Conservation (phyloP, 2,329 filamentous ascomycete genomes). For the Colletotrichum echinochloae region DNA sequence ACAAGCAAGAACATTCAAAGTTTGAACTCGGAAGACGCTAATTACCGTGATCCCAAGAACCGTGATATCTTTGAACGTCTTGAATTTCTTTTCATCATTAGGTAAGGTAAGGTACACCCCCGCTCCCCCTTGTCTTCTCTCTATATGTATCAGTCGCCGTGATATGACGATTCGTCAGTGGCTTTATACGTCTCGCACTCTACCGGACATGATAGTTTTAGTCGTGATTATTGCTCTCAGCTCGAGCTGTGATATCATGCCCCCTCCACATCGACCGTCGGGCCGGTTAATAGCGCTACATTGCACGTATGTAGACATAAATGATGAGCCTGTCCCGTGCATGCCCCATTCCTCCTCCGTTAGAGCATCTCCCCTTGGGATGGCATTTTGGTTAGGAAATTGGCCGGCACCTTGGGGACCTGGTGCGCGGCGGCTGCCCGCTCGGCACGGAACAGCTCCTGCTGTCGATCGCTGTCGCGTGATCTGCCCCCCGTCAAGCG, state of each 20-base stretch:
- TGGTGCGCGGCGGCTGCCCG: slow-evolving; percentile 53
- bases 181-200: slow-evolving; percentile 28
- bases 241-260: neutral
- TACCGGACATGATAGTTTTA: neutral
- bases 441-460: slow-evolving; percentile 51
- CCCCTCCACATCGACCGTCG: neutral
- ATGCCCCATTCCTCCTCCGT: neutral
- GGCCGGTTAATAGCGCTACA: neutral
- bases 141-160: slow-evolving; percentile 31
- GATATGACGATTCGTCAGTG: slow-evolving; percentile 33
- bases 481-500: slow-evolving; percentile 69
- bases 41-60: slow-evolving; percentile 32
- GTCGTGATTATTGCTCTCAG: neutral
- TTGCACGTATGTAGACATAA: neutral
- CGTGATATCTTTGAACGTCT: slow-evolving; percentile 24
- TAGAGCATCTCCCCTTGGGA: slow-evolving; percentile 54
- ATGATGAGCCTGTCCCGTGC: neutral
- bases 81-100: slow-evolving; percentile 29
- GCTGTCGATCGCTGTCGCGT: slow-evolving; percentile 52
- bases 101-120: slow-evolving; percentile 35
- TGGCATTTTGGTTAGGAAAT: slow-evolving; percentile 49
- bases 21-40: slow-evolving; percentile 37
- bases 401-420: slow-evolving; percentile 55
- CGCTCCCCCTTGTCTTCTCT: slow-evolving; percentile 1
- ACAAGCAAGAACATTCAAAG: slow-evolving; percentile 30